Percentiles rank a stretch among this genome's conserved stretches.
These are phyloP conservation scores for Uronychia binucleata DNA, from an alignment of 73 alveolate genomes.

Conservation along the genomic window DNA sequence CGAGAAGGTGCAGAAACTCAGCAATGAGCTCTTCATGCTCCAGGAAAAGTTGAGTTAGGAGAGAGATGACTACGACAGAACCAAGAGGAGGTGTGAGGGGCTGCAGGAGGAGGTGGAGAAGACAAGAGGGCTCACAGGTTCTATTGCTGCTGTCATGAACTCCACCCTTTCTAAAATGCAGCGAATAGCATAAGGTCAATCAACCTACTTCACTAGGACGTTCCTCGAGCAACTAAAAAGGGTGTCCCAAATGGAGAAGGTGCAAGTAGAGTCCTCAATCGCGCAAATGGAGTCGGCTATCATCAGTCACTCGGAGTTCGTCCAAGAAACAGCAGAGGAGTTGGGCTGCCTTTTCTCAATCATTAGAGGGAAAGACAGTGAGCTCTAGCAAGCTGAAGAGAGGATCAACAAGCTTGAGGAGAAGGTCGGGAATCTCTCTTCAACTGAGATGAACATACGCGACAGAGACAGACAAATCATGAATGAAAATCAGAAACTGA, in stretches of 20 bases:
- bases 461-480: constrained; percentile 3
- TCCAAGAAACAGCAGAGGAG: not conserved
- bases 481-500: not conserved
- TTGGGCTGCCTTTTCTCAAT: not conserved
- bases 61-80: not conserved
- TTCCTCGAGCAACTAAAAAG: not conserved
- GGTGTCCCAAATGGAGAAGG: not conserved
- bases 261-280: not conserved
- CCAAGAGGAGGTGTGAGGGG: not conserved
- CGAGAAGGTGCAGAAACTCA: not conserved
- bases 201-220: too few species aligned
- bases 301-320: not conserved
- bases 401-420: not conserved
- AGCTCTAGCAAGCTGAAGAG: not conserved
- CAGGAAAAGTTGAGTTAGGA: not conserved
- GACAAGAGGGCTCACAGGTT: not conserved
- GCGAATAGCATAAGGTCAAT: too few species aligned
- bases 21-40: not conserved
- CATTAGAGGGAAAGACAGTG: not conserved
- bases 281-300: not conserved
- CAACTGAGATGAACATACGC: constrained; percentile 8
- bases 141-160: not conserved
- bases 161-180: not conserved
- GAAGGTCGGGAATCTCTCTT: not conserved
- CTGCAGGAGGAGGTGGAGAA: not conserved